Conservation (phyloP, 1,284 basidiomycete species). For the Pascua guehoae region DNA sequence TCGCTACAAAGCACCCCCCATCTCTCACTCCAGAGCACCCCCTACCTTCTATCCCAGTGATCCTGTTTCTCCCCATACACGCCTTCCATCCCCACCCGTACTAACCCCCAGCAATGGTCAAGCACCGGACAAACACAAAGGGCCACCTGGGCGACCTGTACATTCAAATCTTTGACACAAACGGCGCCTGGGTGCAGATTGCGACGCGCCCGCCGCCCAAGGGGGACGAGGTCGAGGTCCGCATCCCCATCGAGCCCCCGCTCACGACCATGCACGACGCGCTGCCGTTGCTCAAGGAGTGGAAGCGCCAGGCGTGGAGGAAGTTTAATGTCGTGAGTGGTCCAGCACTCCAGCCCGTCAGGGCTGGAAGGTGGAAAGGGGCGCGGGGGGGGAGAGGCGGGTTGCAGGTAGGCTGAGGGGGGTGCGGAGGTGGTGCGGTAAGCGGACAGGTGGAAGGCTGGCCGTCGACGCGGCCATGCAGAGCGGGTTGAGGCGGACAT, state of each 20-base stretch:
- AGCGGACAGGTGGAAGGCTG: too few relatives aligned
- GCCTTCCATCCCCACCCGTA: background rate
- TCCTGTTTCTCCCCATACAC: background rate
- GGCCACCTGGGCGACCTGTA: conserved; percentile 33
- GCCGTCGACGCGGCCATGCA: too few relatives aligned
- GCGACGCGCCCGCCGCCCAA: conserved; percentile 25
- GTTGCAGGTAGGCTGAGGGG: too few relatives aligned
- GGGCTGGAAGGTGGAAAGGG: too few relatives aligned
- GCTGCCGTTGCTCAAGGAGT: conserved; percentile 13
- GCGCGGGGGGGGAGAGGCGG: too few relatives aligned
- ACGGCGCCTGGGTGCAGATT: conserved; percentile 17
- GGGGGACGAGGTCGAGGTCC: conserved; percentile 13
- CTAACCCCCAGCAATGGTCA: conserved; percentile 25
- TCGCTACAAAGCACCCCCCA: too few relatives aligned
- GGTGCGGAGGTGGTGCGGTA: too few relatives aligned
- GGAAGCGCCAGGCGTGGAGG: conserved; percentile 14
- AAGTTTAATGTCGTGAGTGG: conserved; percentile 28
- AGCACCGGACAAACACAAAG: conserved; percentile 19
- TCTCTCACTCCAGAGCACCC: too few relatives aligned
- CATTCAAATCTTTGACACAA: conserved; percentile 21
- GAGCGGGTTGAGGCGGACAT: too few relatives aligned
- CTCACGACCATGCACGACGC: conserved; percentile 18
- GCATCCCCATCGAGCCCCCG: conserved; percentile 26
- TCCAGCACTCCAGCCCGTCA: too few relatives aligned
- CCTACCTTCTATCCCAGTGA: background rate